Base-by-base conservation (phyloP, 768 basidiomycete species). In the Suillus ampliporus region DNA sequence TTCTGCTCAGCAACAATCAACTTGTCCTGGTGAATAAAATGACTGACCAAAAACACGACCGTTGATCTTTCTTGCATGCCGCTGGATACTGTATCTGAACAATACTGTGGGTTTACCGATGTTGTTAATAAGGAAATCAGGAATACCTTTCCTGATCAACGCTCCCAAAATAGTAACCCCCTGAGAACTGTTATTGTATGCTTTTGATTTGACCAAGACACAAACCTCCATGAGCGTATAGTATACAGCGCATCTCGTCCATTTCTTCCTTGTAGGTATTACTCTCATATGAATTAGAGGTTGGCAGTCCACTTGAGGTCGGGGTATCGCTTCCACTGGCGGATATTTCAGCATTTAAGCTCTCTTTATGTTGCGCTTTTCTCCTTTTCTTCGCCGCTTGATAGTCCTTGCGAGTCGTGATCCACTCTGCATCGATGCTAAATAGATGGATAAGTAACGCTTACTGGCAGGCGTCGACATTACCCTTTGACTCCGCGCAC, bases 1-100 rank as follows among this genome's bases (percentile, higher is more conserved):
- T 15, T 57, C 66, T 69, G 67, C 59, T 76, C 34, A 46, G 58
- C 41, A n/a, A 54, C 65, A 23, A 61, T 44, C 10, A 52, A 15
- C 35, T 41, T 15, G 35, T 46, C 56, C 3, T 21, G 10, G 21
- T 8, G 4, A 4, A n/a, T 54, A 41, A 19, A 34, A 63, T 26
- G 23, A 70, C 82, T 46, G 69, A 88, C 89, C 86, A 69, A 97
- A 93, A 14, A 94, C 91, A 53, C 97, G 86, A 1, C 96, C 96
- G 63, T 89, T 93, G 73, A 94, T 94, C 77, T 98, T 99, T 46
- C 95, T 86, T 7, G 96, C 96, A 69, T 88, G 86, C 26, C 95
- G 85, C 72, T 94, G 91, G 50, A 94, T 89, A 67, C 86, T 86
- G 58, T 91, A 86, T 70, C 89, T 89, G 61, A 52, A 17, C 13